phyloP scores from a whole-genome alignment of 495 filamentous ascomycete genomes.

The Penicillium alfredii region DNA sequence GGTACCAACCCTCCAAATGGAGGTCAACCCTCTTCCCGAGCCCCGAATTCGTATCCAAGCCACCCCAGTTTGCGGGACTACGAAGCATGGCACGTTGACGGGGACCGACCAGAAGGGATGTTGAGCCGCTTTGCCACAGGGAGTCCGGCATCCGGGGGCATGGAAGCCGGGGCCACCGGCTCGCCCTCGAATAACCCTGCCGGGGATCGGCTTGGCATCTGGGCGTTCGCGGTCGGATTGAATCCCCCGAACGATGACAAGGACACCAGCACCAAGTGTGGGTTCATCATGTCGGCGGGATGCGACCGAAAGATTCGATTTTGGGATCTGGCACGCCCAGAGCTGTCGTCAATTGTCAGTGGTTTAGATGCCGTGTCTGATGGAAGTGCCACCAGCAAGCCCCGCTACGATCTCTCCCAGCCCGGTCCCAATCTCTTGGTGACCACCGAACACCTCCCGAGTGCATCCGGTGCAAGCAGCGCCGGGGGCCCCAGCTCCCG shows the following conservation, averaged over 20 bases:
- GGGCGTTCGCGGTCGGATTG: conserved; percentile 45
- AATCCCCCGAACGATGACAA: conserved; percentile 44
- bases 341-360: conserved; percentile 70
- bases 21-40: conserved; percentile 17
- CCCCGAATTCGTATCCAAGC: conserved; percentile 35
- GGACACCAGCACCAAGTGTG: conserved; percentile 37
- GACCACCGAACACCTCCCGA: conserved; percentile 62
- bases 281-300: conserved; percentile 80
- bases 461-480: conserved; percentile 28
- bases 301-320: conserved; percentile 87
- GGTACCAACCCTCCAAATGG: conserved; percentile 15
- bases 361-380: conserved; percentile 67
- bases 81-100: conserved; percentile 84
- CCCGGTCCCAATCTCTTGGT: conserved; percentile 62
- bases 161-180: conserved; percentile 42
- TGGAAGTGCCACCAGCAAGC: conserved; percentile 39
- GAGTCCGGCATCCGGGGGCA: conserved; percentile 21
- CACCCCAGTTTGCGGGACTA: conserved; percentile 61
- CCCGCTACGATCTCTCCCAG: conserved; percentile 65
- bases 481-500: conserved; percentile 25
- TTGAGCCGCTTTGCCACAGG: conserved; percentile 78
- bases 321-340: conserved; percentile 76
- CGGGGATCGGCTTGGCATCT: conserved; percentile 55
- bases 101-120: conserved; percentile 83
- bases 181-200: conserved; percentile 25